Percentiles rank a stretch among this genome's conserved stretches.
Evolutionary conservation across 495 filamentous ascomycete species (phyloP).

Genomic region (Xylaria cubensis): DNA sequence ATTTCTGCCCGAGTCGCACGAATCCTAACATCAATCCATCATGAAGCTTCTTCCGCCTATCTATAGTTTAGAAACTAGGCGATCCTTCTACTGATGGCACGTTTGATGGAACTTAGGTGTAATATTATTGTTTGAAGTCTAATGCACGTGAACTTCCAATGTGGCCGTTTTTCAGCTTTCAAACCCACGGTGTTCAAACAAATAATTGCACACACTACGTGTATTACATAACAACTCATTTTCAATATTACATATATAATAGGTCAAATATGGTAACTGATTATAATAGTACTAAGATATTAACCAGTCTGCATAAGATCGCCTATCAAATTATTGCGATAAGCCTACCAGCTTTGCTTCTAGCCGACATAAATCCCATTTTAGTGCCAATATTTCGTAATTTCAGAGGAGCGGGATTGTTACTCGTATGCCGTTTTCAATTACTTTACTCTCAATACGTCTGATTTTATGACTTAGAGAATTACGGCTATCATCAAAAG

Average conservation of each 20-base stretch:
- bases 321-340: background rate
- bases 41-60: background rate
- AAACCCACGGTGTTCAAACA: background rate
- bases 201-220: background rate
- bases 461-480: background rate
- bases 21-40: no score
- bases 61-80: background rate
- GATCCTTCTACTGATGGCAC: background rate
- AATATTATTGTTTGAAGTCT: background rate
- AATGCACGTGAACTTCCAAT: background rate
- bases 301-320: background rate
- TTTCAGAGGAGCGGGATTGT: background rate
- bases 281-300: background rate
- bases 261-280: background rate
- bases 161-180: background rate
- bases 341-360: background rate
- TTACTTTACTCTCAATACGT: no score
- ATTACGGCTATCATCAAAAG: background rate
- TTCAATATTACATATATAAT: background rate
- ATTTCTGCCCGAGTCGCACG: no score
- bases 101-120: background rate
- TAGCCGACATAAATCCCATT: no score
- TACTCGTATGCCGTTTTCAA: no score
- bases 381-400: no score
- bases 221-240: background rate